Evolutionary conservation across 192 early-diverging fungal species (phyloP), one percentile per base, ranked within the genome.

Genomic region (Entomortierella beljakovae): DNA sequence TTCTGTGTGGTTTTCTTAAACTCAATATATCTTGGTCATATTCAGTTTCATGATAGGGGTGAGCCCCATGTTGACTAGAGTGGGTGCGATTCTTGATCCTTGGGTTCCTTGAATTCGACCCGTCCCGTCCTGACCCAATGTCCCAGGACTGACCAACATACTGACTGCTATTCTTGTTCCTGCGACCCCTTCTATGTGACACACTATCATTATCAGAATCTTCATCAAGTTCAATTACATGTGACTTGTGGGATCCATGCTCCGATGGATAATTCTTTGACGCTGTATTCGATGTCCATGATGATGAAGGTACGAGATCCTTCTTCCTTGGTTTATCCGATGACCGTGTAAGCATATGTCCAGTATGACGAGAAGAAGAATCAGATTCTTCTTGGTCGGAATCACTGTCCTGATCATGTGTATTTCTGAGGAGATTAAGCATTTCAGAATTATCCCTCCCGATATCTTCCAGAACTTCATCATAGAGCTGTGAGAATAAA

Each of bases 141-240:
- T 79, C 62, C 75, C 75, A 79, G 8, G 75, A 70, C 57, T 79
- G 75, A 16, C 75, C 75, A 37, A 79, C 64, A 25, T 54, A 79
- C 22, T 70, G 75, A 23, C 61, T 57, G 16, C 56, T 59, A 35
- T 50, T 32, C 50, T 31, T 65, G 31, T 11, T 32, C 49, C 67
- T 43, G 5, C 61, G 61, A 40, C 23, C 32, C 13, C 68, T 63
- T 38, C 55, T 69, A 8, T 48, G 23, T 23, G 49, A 42, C 13
- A 29, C n/a, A 23, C 26, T 56, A 8, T 79, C 67, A 20, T 61
- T 22, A 29, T 79, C 75, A 2, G 68, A 65, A 13, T 70, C 75
- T 0, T 35, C 52, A 13, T 68, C 66, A 34, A 49, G 13, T 0
- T 65, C 42, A 33, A 55, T 20, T 16, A 13, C 8, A 56, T 53